A percentile compares a stretch with the other conserved stretches of the same genome.
Evolutionary conservation across 345 rosid genomes (phyloP).

Genomic region (Brassica carinata): DNA sequence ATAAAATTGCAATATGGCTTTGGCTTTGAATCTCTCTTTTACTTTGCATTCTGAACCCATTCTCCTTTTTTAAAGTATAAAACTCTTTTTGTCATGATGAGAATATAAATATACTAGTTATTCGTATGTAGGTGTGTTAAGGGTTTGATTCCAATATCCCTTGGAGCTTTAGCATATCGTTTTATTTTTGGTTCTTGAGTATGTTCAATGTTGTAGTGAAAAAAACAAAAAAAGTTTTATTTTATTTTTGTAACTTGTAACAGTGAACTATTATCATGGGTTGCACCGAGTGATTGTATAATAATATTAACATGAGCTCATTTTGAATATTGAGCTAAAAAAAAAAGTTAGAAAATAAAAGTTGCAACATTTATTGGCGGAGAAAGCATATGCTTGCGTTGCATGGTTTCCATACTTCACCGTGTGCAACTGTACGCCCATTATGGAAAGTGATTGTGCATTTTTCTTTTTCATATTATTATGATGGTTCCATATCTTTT

Average conservation of each 20-base stretch:
- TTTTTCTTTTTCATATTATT: not conserved
- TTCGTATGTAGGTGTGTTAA: not conserved
- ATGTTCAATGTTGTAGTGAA: not conserved
- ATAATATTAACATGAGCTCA: too few relatives aligned
- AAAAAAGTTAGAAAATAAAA: too few relatives aligned
- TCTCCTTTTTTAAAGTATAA: too few relatives aligned
- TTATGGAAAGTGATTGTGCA: slow-evolving; percentile 4
- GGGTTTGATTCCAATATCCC: not conserved
- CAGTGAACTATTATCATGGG: not conserved
- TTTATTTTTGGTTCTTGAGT: not conserved
- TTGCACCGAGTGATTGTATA: not conserved
- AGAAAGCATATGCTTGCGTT: slow-evolving; percentile 18
- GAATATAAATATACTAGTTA: too few relatives aligned
- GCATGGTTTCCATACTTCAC: slow-evolving; percentile 27
- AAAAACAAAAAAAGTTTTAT: too few relatives aligned
- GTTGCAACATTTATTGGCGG: slow-evolving; percentile 6
- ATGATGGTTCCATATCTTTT: not conserved
- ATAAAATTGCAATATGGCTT: not conserved
- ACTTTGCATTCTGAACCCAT: slow-evolving; percentile 21
- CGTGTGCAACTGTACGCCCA: not conserved
- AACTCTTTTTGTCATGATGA: not conserved
- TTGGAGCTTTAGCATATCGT: not conserved
- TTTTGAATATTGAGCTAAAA: not conserved
- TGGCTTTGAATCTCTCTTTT: slow-evolving; percentile 23
- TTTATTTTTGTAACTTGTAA: too few relatives aligned